phyloP scores from a whole-genome alignment of 768 basidiomycete genomes.

The Melanogaster broomeanus region DNA sequence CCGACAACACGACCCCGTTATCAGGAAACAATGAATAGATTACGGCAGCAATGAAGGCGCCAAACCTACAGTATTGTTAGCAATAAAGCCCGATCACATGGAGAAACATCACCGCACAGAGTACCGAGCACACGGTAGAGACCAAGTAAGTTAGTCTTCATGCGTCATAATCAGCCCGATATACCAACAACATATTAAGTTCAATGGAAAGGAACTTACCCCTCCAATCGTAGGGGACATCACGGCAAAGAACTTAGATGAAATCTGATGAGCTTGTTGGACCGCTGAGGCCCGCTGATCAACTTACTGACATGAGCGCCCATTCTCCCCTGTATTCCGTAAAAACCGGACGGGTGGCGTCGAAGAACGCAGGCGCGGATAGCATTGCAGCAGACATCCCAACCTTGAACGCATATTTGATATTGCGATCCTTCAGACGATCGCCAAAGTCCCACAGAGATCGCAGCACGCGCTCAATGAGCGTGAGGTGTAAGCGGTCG shows the following conservation, averaged over 20 bases:
- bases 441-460: constrained; percentile 71
- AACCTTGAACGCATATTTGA: constrained; percentile 87
- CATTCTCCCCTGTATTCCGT: constrained; percentile 89
- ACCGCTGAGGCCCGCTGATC: constrained; percentile 12
- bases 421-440: constrained; percentile 67
- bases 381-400: constrained; percentile 83
- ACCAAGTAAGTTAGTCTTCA: constrained; percentile 82
- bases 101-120: constrained; percentile 49
- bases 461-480: constrained; percentile 64
- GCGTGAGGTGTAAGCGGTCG: constrained; percentile 54
- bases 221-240: constrained; percentile 88
- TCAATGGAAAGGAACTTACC: constrained; percentile 42
- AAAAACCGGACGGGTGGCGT: constrained; percentile 74
- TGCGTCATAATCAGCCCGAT: constrained; percentile 10
- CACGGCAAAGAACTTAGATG: constrained; percentile 77
- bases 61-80: constrained; percentile 50
- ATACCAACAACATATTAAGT: constrained; percentile 3
- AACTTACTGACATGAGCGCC: constrained; percentile 86
- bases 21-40: constrained; percentile 78
- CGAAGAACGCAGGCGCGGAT: constrained; percentile 87
- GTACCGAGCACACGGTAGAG: constrained; percentile 86
- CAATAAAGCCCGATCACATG: neutral
- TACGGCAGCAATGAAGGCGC: constrained; percentile 73
- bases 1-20: constrained; percentile 68
- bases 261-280: constrained; percentile 5